Conservation (phyloP, 2,329 filamentous ascomycete genomes). For the Didymella lethalis region DNA sequence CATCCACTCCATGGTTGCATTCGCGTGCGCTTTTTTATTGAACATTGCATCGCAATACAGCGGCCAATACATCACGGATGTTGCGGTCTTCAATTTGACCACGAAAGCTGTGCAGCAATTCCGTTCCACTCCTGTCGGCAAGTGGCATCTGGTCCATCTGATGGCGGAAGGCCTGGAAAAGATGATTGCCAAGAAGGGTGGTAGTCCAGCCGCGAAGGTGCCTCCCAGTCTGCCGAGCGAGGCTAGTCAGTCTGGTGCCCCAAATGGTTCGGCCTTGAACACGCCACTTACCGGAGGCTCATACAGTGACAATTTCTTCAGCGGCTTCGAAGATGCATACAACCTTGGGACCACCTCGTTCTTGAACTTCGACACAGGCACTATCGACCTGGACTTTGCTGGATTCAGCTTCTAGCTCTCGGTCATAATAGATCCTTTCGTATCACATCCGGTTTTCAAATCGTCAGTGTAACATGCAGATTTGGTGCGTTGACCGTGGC, state of each 20-base stretch:
- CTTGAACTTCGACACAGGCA: conserved; percentile 39
- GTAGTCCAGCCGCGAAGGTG: conserved; percentile 12
- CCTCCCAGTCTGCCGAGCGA: conserved; percentile 11
- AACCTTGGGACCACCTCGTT: conserved; percentile 36
- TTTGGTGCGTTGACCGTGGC: background rate
- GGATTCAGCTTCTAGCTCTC: conserved; percentile 29
- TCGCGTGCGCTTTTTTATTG: conserved; percentile 62
- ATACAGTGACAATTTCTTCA: conserved; percentile 25
- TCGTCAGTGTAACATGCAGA: background rate
- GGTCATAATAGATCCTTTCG: background rate
- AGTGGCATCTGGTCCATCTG: conserved; percentile 57
- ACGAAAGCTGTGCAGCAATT: conserved; percentile 53
- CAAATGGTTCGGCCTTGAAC: conserved; percentile 20
- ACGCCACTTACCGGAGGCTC: conserved; percentile 19
- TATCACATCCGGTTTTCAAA: background rate
- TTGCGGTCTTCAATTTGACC: conserved; percentile 51
- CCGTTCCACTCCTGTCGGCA: conserved; percentile 53
- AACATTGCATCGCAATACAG: conserved; percentile 57
- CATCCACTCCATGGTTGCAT: conserved; percentile 62
- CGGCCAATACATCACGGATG: conserved; percentile 51
- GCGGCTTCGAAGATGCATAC: conserved; percentile 36
- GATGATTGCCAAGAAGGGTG: conserved; percentile 40
- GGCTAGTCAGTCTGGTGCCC: conserved; percentile 16
- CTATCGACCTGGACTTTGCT: conserved; percentile 35
- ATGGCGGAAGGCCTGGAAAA: conserved; percentile 59